These are phyloP conservation scores for Fusarium sp. DNA, from an alignment of 2,329 filamentous ascomycete species.

Conservation along the genomic window DNA sequence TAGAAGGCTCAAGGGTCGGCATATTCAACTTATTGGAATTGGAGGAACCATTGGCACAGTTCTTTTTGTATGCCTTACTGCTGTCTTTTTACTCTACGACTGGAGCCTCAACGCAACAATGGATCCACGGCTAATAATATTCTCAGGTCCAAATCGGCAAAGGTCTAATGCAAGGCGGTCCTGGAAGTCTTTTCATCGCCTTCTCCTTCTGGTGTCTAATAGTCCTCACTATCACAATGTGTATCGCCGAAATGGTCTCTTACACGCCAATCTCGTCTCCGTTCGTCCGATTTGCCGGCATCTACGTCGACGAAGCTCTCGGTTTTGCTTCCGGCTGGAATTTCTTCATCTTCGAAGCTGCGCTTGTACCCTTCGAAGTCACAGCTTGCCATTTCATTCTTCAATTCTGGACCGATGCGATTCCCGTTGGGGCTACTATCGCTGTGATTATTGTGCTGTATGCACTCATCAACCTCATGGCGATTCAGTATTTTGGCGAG, in stretches of 20 bases:
- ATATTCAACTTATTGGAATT: conserved; percentile 70
- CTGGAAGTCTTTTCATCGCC: conserved; percentile 66
- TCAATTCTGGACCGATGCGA: conserved; percentile 69
- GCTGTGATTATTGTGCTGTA: conserved; percentile 61
- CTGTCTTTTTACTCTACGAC: not conserved
- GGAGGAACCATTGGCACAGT: conserved; percentile 73
- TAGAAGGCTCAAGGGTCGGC: conserved; percentile 64
- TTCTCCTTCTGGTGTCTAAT: conserved; percentile 71
- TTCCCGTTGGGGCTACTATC: conserved; percentile 70
- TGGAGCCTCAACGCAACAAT: too few relatives aligned
- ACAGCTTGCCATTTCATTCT: conserved; percentile 72
- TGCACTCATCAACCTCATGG: conserved; percentile 73
- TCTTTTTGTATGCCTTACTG: conserved; percentile 56
- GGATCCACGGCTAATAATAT: not conserved
- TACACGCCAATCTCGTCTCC: conserved; percentile 81
- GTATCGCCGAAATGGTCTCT: conserved; percentile 80
- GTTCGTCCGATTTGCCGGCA: conserved; percentile 80
- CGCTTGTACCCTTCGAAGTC: conserved; percentile 74
- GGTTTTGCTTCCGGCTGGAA: conserved; percentile 80
- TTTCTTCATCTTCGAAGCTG: conserved; percentile 77
- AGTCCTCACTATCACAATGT: conserved; percentile 68
- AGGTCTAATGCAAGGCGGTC: conserved; percentile 68
- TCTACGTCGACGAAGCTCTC: conserved; percentile 80
- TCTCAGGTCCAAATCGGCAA: conserved; percentile 64
- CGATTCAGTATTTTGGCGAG: conserved; percentile 80